phyloP scores from a whole-genome alignment of 176 grass and related monocot species.

The bread wheat (Triticum aestivum) region DNA sequence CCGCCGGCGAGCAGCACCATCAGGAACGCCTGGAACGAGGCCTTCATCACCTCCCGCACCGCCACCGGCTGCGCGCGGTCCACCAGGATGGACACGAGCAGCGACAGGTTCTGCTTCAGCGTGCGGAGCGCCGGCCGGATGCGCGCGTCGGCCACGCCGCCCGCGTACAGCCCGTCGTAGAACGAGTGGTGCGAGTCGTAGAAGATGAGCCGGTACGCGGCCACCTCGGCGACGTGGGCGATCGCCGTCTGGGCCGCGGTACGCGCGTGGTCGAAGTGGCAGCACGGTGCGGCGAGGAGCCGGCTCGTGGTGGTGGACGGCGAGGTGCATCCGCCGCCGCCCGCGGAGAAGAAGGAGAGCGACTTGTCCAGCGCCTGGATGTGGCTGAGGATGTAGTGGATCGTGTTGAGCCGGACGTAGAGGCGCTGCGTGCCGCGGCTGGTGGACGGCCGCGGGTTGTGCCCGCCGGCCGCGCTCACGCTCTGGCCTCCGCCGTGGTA shows the following conservation, averaged over 20 bases:
- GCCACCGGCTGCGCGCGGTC: constrained; percentile 58
- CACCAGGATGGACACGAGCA: constrained; percentile 46
- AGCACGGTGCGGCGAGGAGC: not conserved
- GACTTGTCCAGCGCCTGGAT: constrained; percentile 84
- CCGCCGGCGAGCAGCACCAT: constrained; percentile 60
- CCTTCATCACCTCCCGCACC: constrained; percentile 68
- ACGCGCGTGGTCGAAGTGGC: constrained; percentile 43
- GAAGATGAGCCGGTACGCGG: constrained; percentile 76
- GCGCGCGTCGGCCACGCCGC: constrained; percentile 37
- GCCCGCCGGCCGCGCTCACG: constrained; percentile 39
- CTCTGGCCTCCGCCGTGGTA: constrained; percentile 31
- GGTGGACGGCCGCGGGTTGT: constrained; percentile 75
- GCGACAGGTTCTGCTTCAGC: constrained; percentile 56
- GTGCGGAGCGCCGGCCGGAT: constrained; percentile 51
- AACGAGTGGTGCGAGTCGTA: constrained; percentile 59
- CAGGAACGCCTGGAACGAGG: constrained; percentile 56
- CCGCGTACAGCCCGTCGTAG: constrained; percentile 54
- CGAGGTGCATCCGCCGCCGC: not conserved
- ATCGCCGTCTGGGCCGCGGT: constrained; percentile 39
- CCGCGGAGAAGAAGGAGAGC: constrained; percentile 72
- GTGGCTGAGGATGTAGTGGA: constrained; percentile 81
- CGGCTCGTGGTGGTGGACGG: not conserved
- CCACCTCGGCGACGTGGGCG: constrained; percentile 52
- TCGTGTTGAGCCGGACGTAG: constrained; percentile 93
- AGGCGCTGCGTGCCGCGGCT: constrained; percentile 95